Evolutionary conservation across 108 stramenopile species (phyloP), one percentile per base, ranked within the genome.

Genomic region (Aurantiochytrium sp.): DNA sequence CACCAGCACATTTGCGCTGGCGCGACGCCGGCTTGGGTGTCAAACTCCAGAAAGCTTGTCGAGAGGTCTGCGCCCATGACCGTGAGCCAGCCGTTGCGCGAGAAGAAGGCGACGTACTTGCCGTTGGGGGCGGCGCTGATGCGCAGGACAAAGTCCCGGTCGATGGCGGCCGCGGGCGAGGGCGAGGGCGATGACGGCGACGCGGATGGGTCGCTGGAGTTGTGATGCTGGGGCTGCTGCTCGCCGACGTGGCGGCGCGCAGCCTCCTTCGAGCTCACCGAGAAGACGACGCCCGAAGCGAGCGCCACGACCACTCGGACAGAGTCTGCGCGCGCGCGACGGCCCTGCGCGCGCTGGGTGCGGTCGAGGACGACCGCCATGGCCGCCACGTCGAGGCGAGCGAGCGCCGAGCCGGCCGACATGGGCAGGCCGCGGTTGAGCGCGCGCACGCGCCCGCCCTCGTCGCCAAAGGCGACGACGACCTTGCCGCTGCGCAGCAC

Each of bases 41-140:
- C 95, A 92, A 97, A 97, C 86, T 96, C 96, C 22, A 97, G 88
- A 4, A 97, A 41, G 87, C 21, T 96, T 8, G 95, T 96, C 89
- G 95, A 94, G 88, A 98, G 97, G 24, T 93, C 95, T 36, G 96
- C 94, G 5, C 95, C 94, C 69, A 98, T 94, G 45, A 98, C 97
- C 12, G 96, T 96, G 45, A 98, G 90, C 87, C 96, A 91, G 19
- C 95, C 95, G 32, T 94, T 91, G 68, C 94, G 93, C 2, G 95
- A 94, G 87, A 96, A 98, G 90, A 96, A 97, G 32, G 97, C 97
- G 89, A 98, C 88, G 86, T 97, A 97, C 12, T 96, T 93, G 34
- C 97, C 97, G 91, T 98, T 97, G 24, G 97, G 97, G 22, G 97
- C 95, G 90, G 96, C 95, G 32, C 91, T 92, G 94, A 97, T 96